phyloP scores from a whole-genome alignment of 306 rosid genomes.

The Ceratonia siliqua region DNA sequence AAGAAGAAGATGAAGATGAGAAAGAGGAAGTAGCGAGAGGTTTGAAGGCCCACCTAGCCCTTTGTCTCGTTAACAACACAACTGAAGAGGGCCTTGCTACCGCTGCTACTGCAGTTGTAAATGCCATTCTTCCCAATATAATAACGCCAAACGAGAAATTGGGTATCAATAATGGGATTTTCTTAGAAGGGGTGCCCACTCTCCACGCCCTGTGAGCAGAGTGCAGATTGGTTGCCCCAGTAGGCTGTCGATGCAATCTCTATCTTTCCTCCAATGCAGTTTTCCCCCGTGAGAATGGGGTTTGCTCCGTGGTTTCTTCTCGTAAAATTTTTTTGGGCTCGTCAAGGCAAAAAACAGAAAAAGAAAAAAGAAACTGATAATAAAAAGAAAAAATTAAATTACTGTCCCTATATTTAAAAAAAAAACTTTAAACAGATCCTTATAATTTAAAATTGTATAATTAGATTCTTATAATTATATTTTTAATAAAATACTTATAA shows the following conservation, averaged over 20 bases:
- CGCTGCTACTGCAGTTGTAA: slow-evolving; percentile 41
- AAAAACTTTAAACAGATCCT: no score
- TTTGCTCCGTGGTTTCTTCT: no score
- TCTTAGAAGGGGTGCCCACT: not conserved
- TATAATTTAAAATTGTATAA: no score
- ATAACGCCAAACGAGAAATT: not conserved
- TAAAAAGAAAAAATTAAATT: no score
- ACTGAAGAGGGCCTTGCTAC: slow-evolving; percentile 50
- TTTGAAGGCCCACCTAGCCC: slow-evolving; percentile 38
- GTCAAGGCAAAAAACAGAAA: no score
- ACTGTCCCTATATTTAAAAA: no score
- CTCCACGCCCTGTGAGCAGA: no score
- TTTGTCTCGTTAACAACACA: slow-evolving; percentile 31
- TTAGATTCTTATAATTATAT: no score
- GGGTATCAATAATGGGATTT: not conserved
- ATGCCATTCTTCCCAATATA: slow-evolving; percentile 37
- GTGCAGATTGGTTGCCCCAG: not conserved
- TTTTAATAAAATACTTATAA: no score
- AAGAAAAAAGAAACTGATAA: no score
- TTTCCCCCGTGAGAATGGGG: no score
- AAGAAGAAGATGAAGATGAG: slow-evolving; percentile 46
- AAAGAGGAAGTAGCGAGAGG: slow-evolving; percentile 43
- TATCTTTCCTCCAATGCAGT: not conserved
- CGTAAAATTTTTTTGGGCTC: no score
- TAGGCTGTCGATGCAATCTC: not conserved